Evolutionary conservation across 1,284 basidiomycete genomes (phyloP), one percentile per base, ranked within the genome.

Genomic region (Apiotrichum montevideense): DNA sequence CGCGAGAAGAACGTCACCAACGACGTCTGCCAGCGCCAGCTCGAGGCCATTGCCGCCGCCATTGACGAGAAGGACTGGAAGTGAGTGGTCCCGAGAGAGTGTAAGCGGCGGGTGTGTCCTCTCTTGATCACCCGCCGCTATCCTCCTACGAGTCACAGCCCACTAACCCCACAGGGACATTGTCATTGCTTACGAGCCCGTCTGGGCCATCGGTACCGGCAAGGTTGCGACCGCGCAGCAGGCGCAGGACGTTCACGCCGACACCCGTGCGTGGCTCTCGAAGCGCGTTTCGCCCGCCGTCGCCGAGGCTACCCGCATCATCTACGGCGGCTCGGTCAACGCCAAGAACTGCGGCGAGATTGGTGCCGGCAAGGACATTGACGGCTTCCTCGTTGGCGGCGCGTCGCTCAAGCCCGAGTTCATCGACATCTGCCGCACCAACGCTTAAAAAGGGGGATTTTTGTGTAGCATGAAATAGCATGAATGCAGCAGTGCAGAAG

Each of bases 331-430:
- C 43, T 90, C 87, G 62, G 96, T 98, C 59, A 90, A 83, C 55
- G 92, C 84, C 42, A 83, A 82, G 66, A 98, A 97, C 80, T 88
- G 84, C 80, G 83, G 83, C 68, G 91, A 97, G 73, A 83, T 96
- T 48, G 80, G 85, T 47, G 75, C 73, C 3, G 87, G 90, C 72
- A 79, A 80, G 9, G 94, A 98, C 76, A 88, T 98, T 57, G 94
- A 98, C 76, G 95, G 95, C n/a, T 98, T 98, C 87, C 85, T 98
- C 63, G 96, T 98, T 41, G 96, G 96, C 43, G 95, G 95, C 35
- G 95, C 96, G 40, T 95, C 91, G 43, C 83, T 99, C 77, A 98
- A 98, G 81, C 94, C 95, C 59, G 94, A 97, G 78, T 95, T 97
- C 68, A 85, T 88, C 57, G 81, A 97, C 62, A 97, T 98, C 74